These are phyloP conservation scores for Murraya paniculata DNA, from an alignment of 345 rosid genomes.

Conservation along the genomic window DNA sequence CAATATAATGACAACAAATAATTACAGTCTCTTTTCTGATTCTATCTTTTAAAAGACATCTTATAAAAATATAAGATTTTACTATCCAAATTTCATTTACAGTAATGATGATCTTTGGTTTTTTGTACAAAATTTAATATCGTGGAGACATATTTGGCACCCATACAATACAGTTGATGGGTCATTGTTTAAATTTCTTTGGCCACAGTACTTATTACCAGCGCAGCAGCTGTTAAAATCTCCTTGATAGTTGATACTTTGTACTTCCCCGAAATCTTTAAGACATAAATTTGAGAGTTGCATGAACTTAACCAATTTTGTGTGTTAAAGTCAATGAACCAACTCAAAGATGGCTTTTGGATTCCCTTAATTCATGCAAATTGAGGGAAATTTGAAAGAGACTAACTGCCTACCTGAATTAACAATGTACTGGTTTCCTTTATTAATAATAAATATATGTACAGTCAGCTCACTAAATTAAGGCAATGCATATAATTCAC, in stretches of 20 bases:
- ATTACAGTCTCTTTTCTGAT: constrained; percentile 2
- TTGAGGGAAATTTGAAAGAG: constrained; percentile 11
- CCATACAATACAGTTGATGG: no score
- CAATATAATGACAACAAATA: not conserved
- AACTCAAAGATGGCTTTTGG: not conserved
- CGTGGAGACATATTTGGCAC: not conserved
- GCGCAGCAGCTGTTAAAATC: not conserved
- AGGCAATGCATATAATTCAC: not conserved
- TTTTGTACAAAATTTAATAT: not conserved
- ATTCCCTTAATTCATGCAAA: not conserved
- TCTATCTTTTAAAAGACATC: not conserved
- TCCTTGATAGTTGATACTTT: no score
- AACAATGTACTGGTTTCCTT: constrained; percentile 11
- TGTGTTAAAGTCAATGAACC: no score
- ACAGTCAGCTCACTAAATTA: not conserved
- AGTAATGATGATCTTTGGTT: not conserved
- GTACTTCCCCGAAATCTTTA: no score
- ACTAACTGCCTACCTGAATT: constrained; percentile 4
- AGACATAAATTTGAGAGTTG: no score
- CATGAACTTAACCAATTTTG: no score
- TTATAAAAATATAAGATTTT: not conserved
- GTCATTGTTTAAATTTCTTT: not conserved
- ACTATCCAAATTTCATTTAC: not conserved
- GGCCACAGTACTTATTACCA: no score
- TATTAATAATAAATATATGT: not conserved